phyloP scores from a whole-genome alignment of 1,284 basidiomycete genomes.

The Cryptococcus sp. region DNA sequence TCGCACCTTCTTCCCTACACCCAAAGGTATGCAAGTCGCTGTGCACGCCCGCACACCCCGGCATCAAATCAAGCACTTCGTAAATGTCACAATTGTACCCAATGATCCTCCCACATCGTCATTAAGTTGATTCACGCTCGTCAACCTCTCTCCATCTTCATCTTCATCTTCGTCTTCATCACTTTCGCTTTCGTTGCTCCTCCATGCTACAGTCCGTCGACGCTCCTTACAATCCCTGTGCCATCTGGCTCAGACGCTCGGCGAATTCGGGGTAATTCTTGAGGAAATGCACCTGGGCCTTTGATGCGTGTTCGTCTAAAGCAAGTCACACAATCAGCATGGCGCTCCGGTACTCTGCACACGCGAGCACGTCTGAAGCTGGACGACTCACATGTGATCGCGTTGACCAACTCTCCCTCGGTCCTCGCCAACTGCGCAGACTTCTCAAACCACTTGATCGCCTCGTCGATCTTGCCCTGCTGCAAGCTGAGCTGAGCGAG shows the following conservation, averaged over 20 bases:
- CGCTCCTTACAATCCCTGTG: slow-evolving; percentile 38
- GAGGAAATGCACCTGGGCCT: slow-evolving; percentile 77
- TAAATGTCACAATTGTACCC: slow-evolving; percentile 4
- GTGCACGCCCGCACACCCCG: too few relatives aligned
- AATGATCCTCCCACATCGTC: neutral
- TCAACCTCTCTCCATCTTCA: neutral
- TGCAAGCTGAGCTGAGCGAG: slow-evolving; percentile 92
- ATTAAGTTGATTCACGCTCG: neutral
- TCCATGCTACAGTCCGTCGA: neutral
- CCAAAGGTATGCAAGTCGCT: neutral
- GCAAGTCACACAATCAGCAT: slow-evolving; percentile 1
- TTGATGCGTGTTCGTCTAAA: slow-evolving; percentile 64
- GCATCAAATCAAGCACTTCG: too few relatives aligned
- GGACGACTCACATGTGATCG: slow-evolving; percentile 75
- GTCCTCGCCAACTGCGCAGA: slow-evolving; percentile 85
- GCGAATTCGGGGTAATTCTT: slow-evolving; percentile 80
- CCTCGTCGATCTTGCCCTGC: slow-evolving; percentile 84
- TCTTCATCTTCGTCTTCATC: neutral
- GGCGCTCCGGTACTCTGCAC: slow-evolving; percentile 1
- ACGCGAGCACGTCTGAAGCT: slow-evolving; percentile 1
- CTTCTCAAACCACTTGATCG: slow-evolving; percentile 83
- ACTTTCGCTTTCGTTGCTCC: neutral
- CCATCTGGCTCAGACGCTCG: slow-evolving; percentile 53
- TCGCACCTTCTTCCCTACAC: too few relatives aligned
- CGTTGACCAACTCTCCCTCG: slow-evolving; percentile 85